Percentiles rank a stretch among this genome's conserved stretches.
phyloP scores from a whole-genome alignment of 495 filamentous ascomycete genomes.

The Staphylotrichum longicolle region DNA sequence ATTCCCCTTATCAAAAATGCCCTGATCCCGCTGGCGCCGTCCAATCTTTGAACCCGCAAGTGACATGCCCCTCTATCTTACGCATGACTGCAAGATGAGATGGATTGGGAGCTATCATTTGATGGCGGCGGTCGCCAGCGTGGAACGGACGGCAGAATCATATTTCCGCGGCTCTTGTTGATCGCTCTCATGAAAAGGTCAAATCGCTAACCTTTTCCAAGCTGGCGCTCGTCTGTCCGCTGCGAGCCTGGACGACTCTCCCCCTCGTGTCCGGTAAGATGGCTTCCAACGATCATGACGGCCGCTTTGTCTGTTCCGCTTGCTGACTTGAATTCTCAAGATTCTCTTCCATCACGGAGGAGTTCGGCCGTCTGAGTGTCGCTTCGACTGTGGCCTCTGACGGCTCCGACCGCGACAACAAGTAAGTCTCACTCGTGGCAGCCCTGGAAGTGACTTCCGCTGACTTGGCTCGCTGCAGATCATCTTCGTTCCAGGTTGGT shows the following conservation, averaged over 20 bases:
- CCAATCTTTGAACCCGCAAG: neutral
- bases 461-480: neutral
- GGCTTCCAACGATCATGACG: neutral
- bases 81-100: too few species aligned
- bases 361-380: slow-evolving; percentile 10
- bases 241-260: slow-evolving; percentile 5
- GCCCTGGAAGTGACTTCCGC: neutral
- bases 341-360: slow-evolving; percentile 13
- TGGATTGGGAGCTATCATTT: too few species aligned
- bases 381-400: slow-evolving; percentile 4
- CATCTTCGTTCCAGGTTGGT: slow-evolving; percentile 15
- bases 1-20: neutral
- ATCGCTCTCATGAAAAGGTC: too few species aligned
- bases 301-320: neutral
- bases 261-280: slow-evolving; percentile 15
- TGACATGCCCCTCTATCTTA: too few species aligned
- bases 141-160: too few species aligned
- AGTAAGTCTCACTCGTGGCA: neutral
- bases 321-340: slow-evolving; percentile 4
- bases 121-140: too few species aligned
- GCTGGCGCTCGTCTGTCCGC: slow-evolving; percentile 7
- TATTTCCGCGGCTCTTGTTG: too few species aligned
- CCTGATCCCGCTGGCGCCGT: neutral
- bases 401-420: neutral
- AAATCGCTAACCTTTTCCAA: neutral